phyloP scores from a whole-genome alignment of 495 filamentous ascomycete species.

The Aspergillus mulundensis region DNA sequence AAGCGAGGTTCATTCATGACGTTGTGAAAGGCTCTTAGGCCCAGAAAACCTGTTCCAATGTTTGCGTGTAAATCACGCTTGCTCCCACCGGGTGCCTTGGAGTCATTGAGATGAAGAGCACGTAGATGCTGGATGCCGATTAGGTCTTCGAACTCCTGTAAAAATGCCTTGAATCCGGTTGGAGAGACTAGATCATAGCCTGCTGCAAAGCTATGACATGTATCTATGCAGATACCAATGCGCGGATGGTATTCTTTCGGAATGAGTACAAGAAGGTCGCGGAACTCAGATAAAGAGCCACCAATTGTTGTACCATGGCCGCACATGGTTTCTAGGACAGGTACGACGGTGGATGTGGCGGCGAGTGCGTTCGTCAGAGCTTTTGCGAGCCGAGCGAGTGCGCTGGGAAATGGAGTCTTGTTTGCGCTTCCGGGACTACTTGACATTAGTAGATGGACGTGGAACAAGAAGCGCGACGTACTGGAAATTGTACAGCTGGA shows the following conservation, averaged over 20 bases:
- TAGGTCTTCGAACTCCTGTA: constrained; percentile 71
- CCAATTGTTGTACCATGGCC: constrained; percentile 86
- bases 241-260: constrained; percentile 65
- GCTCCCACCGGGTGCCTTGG: constrained; percentile 76
- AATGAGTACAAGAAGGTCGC: constrained; percentile 73
- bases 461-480: constrained; percentile 22
- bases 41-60: constrained; percentile 89
- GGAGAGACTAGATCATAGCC: constrained; percentile 86
- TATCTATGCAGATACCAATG: constrained; percentile 96
- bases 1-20: constrained; percentile 80
- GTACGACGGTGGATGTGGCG: constrained; percentile 68
- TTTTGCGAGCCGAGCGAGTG: constrained; percentile 71
- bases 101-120: constrained; percentile 90
- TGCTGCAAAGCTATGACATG: constrained; percentile 90
- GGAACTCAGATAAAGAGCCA: constrained; percentile 75
- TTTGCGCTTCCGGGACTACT: constrained; percentile 71
- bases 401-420: constrained; percentile 57
- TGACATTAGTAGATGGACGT: constrained; percentile 4
- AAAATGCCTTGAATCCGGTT: constrained; percentile 64
- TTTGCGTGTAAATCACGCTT: constrained; percentile 87
- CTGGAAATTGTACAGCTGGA: constrained; percentile 95
- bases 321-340: constrained; percentile 93
- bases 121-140: constrained; percentile 76
- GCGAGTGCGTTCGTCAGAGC: constrained; percentile 76
- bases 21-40: constrained; percentile 83